Base-by-base conservation (phyloP, 176 grass and related monocot genomes). In the Eleusine indica region DNA sequence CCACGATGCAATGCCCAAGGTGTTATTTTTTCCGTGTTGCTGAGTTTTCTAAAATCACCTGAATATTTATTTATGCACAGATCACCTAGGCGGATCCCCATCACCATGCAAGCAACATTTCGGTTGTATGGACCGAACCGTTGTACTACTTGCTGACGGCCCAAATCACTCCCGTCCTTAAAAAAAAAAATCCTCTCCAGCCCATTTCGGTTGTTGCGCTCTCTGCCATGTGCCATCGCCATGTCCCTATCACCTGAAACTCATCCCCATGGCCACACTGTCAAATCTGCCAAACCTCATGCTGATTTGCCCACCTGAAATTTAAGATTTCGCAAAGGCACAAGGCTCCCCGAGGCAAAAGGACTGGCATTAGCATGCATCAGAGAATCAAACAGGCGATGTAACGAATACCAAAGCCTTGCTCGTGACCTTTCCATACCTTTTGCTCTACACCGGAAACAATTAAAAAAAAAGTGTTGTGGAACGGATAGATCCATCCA, bases 381-480 rank as follows among this genome's bases (percentile, higher is more conserved):
- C 61, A 30, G 22, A 25, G 57, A 9, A 21, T 60, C 68, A 64
- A 67, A 18, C 19, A 1, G 52, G 21, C 47, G 40, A 37, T 47
- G 77, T 87, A 68, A 44, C 70, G 75, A 79, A 51, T 79, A 79
- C 28, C 75, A 18, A 86, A 74, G 76, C 16, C 21, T 21, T 63
- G 77, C 19, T 63, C 13, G 29, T 11, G 13, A 15, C 19, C 28
- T 40, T 40, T 6, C 42, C 42, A 35, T 35, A 29, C 54, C 49
- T 28, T 28, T 9, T 62, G 48, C 32, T 35, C 32, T 35, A 35
- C 32, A 35, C 32, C 32, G 2, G 32, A 35, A 35, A 35, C 32
- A 1, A 35, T 35, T 25, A 25, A 25, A 35, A 35, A 35, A 35
- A 35, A 35, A 35, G 32, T 35, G 32, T 35, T 2, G 32, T 35